Base-by-base conservation (phyloP, 2,329 filamentous ascomycete genomes). In the Ophiostoma novo-ulmi region DNA sequence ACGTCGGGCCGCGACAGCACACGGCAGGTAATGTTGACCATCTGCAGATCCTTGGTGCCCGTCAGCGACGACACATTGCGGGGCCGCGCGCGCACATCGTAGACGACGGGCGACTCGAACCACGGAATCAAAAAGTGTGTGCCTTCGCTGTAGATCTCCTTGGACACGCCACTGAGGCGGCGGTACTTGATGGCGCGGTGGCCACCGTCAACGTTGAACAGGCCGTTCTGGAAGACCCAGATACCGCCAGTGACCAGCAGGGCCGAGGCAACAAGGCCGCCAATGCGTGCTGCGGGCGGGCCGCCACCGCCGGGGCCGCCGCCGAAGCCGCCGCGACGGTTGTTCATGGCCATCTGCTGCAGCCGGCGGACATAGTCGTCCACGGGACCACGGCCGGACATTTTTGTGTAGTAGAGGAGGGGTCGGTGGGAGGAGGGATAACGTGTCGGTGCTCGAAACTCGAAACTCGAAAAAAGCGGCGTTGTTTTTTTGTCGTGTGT, bases 181-280 rank as follows among this genome's bases (percentile, higher is more conserved):
- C 91, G 93, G 84, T 99, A 99, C 82, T 99, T 99, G 87, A 99
- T 99, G 75, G 95, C 95, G 79, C 95, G 90, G 82, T 98, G 95
- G 83, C 95, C 95, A 89, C 95, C 95, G 79, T 99, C 95, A 77
- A 99, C 95, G 83, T 90, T 90, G 84, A 90, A 90, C 5, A 90
- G 83, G 64, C 88, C 85, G 79, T 88, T 86, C 76, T 85, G 83
- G 74, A 88, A 76, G 75, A 88, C 73, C 76, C 85, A 78, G 71
- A 82, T 79, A 65, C 83, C 85, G 71, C 84, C 84, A 20, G 80
- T 81, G 63, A 86, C 76, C 41, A 87, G 75, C 22, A 80, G 75
- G 26, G 82, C 76, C 63, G 80, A 82, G 39, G 79, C 77, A 67
- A 85, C 70, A 44, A 80, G 81, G 64, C 78, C 78, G 48, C 80